phyloP scores from a whole-genome alignment of 495 filamentous ascomycete genomes.

The Trichodelitschia bisporula region DNA sequence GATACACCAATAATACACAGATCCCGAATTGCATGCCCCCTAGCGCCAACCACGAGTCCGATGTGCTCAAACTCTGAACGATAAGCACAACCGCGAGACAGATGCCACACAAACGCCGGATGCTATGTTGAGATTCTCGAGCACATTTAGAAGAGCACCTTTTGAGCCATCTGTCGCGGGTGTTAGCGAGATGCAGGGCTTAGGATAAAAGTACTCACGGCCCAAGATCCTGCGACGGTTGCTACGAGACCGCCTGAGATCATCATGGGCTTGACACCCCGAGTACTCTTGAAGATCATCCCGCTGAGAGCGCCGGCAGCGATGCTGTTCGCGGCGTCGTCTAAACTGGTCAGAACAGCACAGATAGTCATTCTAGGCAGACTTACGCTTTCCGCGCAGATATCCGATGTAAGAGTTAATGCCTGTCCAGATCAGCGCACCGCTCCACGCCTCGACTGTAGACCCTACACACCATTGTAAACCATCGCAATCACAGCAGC shows the following conservation, averaged over 20 bases:
- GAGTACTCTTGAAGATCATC: constrained; percentile 87
- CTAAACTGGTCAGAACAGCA: no score
- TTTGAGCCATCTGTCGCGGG: not conserved
- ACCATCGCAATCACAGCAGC: constrained; percentile 87
- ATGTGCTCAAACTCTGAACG: no score
- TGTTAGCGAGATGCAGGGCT: not conserved
- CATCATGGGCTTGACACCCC: constrained; percentile 71
- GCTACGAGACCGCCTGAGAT: constrained; percentile 78
- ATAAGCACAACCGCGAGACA: no score
- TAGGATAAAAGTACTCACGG: constrained; percentile 23
- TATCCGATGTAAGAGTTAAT: constrained; percentile 81
- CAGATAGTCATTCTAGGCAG: no score
- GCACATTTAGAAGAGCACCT: constrained; percentile 1
- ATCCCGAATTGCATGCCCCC: no score
- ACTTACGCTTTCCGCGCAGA: constrained; percentile 64
- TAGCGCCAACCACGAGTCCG: no score
- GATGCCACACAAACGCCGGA: no score
- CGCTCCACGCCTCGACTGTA: not conserved
- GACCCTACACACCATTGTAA: constrained; percentile 40
- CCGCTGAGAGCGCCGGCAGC: constrained; percentile 65
- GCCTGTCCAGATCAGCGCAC: constrained; percentile 13
- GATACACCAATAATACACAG: no score
- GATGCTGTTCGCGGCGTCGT: constrained; percentile 75
- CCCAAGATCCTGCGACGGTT: constrained; percentile 62
- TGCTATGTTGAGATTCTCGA: no score